Base-by-base conservation (phyloP, 768 basidiomycete species). In the Tylopilus balloui region DNA sequence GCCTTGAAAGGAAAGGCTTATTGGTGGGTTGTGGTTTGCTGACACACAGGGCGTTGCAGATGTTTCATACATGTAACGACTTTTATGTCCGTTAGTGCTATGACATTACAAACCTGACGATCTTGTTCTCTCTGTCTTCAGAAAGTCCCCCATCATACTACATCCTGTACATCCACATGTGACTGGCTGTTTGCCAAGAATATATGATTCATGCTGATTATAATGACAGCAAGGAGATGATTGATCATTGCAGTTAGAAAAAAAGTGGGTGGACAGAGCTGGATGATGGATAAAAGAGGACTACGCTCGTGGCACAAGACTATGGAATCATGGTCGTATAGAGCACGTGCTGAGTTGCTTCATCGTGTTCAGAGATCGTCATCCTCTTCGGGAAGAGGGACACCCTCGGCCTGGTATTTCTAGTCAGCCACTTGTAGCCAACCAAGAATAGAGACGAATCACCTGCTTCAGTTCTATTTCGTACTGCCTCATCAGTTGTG, bases 361-460 rank as follows among this genome's bases (percentile, higher is more conserved):
- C 25, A 45, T 54, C 27, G 48, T 54, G 34, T 48, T 74, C 78
- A 86, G 62, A 89, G 77, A 58, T 92, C 88, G 49, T 95, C 92
- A 43, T 94, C 96, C 71, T 99, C 96, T 71, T 98, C 96, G 45
- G 96, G 96, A 54, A 99, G 88, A 63, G 96, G 96, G 55, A 93
- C 86, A 54, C 77, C 76, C 64, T 89, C 92, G 51, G 95, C 95
- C 85, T 91, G 47, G 13, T 9, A 42, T 51, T 25, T 47, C 50
- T 36, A 44, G 52, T 64, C 34, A 51, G 48, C 12, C n/a, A 55
- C 12, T 24, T 17, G 41, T 19, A 28, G 2, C 47, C 17, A 37
- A 39, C 24, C 11, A n/a, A 21, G 19, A 15, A 45, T 2, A 27
- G 46, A 21, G 40, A 36, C 28, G 41, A 67, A 73, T 53, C 59